Evolutionary conservation across 2,329 filamentous ascomycete species (phyloP), one percentile per base, ranked within the genome.

Genomic region (Cryphonectria nitschkei): DNA sequence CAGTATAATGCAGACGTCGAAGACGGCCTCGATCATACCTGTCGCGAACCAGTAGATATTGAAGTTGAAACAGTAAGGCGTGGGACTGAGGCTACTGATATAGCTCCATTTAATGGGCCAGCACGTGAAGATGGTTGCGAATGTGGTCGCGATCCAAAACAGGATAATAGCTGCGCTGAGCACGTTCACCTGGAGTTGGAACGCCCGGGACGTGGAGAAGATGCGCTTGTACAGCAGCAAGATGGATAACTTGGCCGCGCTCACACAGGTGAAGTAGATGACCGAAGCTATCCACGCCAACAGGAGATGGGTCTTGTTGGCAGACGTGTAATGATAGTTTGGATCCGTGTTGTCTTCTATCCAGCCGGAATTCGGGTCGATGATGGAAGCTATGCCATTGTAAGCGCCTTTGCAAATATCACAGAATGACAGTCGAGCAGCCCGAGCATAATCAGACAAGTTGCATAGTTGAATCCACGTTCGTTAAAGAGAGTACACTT

Each of bases 151-250:
- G 7, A 75, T 54, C 75, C 75, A 77, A 68, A 74, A 78, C 0
- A 67, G 68, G 6, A 74, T 16, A 2, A 78, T 75, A 13, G 76
- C 43, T 1, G 26, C 66, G 43, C 71, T 70, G 0, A 72, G 68
- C 22, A 72, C 26, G 16, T 70, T 73, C 0, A 78, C 68, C 62
- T 77, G 76, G 3, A 70, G 70, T 19, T 76, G 75, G 56, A 79
- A 79, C 4, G 71, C 61, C 0, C 26, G 26, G 61, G 71, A 75
- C 14, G 76, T 67, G 56, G 72, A 74, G 68, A 80, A 81, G 32
- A 80, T 76, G 32, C 76, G 75, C 11, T 76, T 71, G 71, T 80
- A 81, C 69, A 81, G 75, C 54, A 77, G 73, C 7, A 81, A 66
- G 29, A 80, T 78, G 0, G 77, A 78, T 0, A 80, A 67, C 67